Percentiles rank a stretch among this genome's conserved stretches.
Conservation (phyloP, 805 yeast species). For the Ogataea chonburiensis region DNA sequence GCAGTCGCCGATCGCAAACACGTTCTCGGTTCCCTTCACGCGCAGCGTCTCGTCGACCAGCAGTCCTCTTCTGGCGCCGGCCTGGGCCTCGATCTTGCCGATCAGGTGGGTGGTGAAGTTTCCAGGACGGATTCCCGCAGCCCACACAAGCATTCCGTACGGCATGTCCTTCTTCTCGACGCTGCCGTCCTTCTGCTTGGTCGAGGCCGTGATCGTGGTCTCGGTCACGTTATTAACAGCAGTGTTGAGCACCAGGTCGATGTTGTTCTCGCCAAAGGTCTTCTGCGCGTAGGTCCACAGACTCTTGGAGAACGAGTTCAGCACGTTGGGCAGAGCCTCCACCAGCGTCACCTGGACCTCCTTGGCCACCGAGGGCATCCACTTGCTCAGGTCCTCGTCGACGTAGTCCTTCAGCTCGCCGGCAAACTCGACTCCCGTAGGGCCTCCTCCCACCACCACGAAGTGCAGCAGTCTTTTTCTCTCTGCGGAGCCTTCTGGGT, state of each 20-base stretch:
- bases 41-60: constrained; percentile 47
- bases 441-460: constrained; percentile 59
- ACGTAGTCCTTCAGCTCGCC: constrained; percentile 57
- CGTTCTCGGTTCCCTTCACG: constrained; percentile 48
- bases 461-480: constrained; percentile 51
- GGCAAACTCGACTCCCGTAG: constrained; percentile 59
- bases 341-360: constrained; percentile 50
- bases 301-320: constrained; percentile 50
- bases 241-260: constrained; percentile 46
- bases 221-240: constrained; percentile 50
- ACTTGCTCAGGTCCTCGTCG: constrained; percentile 51
- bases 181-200: constrained; percentile 43
- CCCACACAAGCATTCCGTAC: constrained; percentile 57
- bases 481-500: constrained; percentile 51
- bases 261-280: constrained; percentile 50
- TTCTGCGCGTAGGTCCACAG: constrained; percentile 51
- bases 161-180: constrained; percentile 42
- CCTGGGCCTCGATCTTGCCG: constrained; percentile 49
- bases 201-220: constrained; percentile 42
- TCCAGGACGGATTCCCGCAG: constrained; percentile 57
- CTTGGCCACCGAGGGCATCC: constrained; percentile 54
- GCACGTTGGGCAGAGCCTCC: constrained; percentile 54
- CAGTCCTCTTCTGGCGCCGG: constrained; percentile 53
- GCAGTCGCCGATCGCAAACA: constrained; percentile 55
- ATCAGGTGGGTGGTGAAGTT: constrained; percentile 43